Evolutionary conservation across 331 rosid genomes (phyloP), one percentile per base, ranked within the genome.

Genomic region (Arachis monticola): DNA sequence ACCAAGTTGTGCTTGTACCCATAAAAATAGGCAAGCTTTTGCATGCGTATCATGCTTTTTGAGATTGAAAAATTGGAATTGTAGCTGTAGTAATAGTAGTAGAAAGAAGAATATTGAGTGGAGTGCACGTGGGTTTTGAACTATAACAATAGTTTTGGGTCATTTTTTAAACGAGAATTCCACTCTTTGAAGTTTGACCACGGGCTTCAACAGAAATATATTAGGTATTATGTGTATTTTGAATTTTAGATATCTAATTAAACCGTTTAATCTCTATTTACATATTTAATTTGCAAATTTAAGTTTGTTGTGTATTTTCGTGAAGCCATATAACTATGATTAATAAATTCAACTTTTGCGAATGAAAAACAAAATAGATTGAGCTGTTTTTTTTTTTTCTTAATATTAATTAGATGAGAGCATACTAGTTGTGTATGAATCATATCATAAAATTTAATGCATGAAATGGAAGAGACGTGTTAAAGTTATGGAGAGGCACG

Each of bases 71-170:
- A 10, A 27, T 51, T 76, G 72, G 72, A 77, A 76, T 8, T 7
- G 74, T 55, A 27, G 65, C 7, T 11, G 30, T 35, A 61, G 63
- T 22, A 40, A 5, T 27, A 17, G 30, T 22, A 53, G 63, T 22
- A 40, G 7, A 13, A 17, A 5, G 30, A 56, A 32, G 73, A 80
- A 44, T 55, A 1, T 63, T 51, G 55, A 52, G 79, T 40, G 76
- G 70, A 40, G 11, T 32, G 79, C 85, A 84, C 85, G 83, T 77
- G 83, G 87, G 46, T 70, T 74, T 74, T 77, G 81, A 77, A 51
- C 50, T 2, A 6, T 38, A 10, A 52, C 22, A 55, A 6, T 40
- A 10, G 17, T 41, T 1, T 63, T 46, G 67, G 68, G 31, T 41
- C 45, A 46, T 55, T n/a, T 41, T 76, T 59, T 38, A 6, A 41